Percentiles rank a stretch among this genome's conserved stretches.
Conservation (phyloP, 768 basidiomycete species). For the Podaxis sp. region DNA sequence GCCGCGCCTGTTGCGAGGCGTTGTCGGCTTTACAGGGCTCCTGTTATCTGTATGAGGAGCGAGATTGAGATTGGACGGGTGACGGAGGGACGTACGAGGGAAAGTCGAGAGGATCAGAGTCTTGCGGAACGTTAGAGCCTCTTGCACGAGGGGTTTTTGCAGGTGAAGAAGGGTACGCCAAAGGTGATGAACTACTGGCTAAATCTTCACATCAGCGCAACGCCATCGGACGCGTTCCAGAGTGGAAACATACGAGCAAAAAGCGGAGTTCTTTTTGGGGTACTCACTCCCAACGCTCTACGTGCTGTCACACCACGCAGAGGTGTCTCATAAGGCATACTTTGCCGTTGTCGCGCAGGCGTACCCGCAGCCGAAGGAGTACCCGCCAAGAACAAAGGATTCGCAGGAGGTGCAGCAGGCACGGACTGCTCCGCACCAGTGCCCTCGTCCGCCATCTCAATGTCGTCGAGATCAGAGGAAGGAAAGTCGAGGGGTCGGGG, state of each 20-base stretch:
- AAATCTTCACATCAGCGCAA: slow-evolving; percentile 9
- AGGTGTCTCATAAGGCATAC: slow-evolving; percentile 42
- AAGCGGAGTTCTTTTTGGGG: slow-evolving; percentile 51
- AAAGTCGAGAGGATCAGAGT: slow-evolving; percentile 68
- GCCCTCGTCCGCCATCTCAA: slow-evolving; percentile 44
- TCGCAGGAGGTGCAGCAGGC: slow-evolving; percentile 34
- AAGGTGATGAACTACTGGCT: slow-evolving; percentile 61
- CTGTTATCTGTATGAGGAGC: slow-evolving; percentile 24
- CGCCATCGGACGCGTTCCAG: slow-evolving; percentile 3
- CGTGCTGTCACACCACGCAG: slow-evolving; percentile 42
- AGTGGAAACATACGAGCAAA: slow-evolving; percentile 41
- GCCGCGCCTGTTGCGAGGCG: slow-evolving; percentile 74
- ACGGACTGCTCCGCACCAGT: slow-evolving; percentile 17
- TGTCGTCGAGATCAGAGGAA: slow-evolving; percentile 53
- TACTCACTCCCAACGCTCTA: slow-evolving; percentile 50
- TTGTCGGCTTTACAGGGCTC: slow-evolving; percentile 47
- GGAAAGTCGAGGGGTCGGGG: slow-evolving; percentile 63
- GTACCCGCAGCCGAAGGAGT: slow-evolving; percentile 52
- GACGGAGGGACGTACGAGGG: slow-evolving; percentile 48
- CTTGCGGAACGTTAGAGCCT: slow-evolving; percentile 34
- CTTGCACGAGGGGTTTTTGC: slow-evolving; percentile 38
- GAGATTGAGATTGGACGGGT: background rate
- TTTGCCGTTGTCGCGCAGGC: slow-evolving; percentile 35
- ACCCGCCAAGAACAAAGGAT: slow-evolving; percentile 50
- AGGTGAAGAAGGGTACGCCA: slow-evolving; percentile 62